Evolutionary conservation across 495 filamentous ascomycete genomes (phyloP).

Genomic region (Cryomyces minteri): DNA sequence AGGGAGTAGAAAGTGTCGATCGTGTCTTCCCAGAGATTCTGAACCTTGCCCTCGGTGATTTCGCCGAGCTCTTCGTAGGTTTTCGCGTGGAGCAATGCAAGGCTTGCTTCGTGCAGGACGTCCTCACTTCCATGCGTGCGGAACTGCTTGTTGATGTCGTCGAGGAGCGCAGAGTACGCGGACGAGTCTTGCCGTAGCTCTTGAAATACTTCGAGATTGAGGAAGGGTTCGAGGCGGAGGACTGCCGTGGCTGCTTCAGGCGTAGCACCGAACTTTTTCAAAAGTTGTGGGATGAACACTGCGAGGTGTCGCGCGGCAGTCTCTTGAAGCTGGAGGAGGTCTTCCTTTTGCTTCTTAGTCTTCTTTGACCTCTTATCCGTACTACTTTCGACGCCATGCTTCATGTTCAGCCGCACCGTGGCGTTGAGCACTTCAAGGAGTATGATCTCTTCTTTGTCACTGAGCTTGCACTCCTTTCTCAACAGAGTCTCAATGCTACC

Average conservation of each 20-base stretch:
- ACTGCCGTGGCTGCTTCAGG: constrained; percentile 72
- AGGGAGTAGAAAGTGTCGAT: constrained; percentile 50
- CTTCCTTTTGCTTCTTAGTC: constrained; percentile 36
- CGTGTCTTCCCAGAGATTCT: constrained; percentile 69
- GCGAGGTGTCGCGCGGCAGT: constrained; percentile 57
- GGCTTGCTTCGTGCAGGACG: constrained; percentile 69
- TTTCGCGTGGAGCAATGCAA: constrained; percentile 68
- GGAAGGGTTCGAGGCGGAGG: constrained; percentile 66
- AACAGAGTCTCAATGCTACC: constrained; percentile 37
- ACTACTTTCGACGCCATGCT: constrained; percentile 26
- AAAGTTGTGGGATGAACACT: constrained; percentile 57
- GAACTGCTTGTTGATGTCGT: constrained; percentile 89
- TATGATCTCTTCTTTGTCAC: constrained; percentile 62
- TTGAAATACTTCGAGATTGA: constrained; percentile 77
- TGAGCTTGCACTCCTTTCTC: constrained; percentile 47
- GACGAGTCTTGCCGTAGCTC: constrained; percentile 74
- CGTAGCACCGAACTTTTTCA: constrained; percentile 85
- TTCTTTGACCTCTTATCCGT: constrained; percentile 16
- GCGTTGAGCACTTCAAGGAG: constrained; percentile 75
- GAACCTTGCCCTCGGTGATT: constrained; percentile 57
- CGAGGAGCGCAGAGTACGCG: constrained; percentile 62
- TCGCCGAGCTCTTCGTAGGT: constrained; percentile 77
- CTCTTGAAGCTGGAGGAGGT: constrained; percentile 47
- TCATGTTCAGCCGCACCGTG: constrained; percentile 48
- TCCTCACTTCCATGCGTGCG: constrained; percentile 69